phyloP scores from a whole-genome alignment of 2,329 filamentous ascomycete species.

The Neonectria coccinea region DNA sequence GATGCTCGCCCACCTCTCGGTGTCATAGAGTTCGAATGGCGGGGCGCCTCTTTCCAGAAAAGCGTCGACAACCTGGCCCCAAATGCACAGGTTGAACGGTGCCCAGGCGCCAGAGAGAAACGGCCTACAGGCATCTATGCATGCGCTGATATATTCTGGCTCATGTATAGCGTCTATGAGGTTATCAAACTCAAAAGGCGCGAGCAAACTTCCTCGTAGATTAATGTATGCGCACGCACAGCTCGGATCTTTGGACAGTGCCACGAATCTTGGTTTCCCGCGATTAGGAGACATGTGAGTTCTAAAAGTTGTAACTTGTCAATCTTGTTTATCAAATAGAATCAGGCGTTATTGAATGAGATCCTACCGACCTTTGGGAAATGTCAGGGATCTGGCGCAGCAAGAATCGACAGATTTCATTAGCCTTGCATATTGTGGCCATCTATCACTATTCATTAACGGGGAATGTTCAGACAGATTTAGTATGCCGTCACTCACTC shows the following conservation, averaged over 20 bases:
- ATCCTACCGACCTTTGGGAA: neutral
- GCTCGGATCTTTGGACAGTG: neutral
- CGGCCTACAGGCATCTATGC: neutral
- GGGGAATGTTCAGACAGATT: neutral
- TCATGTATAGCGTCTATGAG: neutral
- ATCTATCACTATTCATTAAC: neutral
- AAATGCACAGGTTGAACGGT: neutral
- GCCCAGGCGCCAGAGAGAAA: neutral
- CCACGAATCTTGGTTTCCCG: accelerated
- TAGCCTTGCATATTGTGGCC: neutral
- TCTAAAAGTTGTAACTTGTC: neutral
- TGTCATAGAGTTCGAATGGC: neutral
- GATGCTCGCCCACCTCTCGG: neutral
- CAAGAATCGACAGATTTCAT: neutral
- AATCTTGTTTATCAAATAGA: neutral
- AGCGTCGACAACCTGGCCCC: neutral
- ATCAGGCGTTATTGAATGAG: too few relatives aligned
- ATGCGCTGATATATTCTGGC: neutral
- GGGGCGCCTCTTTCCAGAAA: neutral
- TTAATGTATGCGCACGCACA: neutral
- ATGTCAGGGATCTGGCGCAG: neutral
- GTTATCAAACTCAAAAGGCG: neutral
- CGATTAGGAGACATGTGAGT: neutral
- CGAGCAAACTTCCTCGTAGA: neutral
- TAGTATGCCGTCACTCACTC: slow-evolving; percentile 6